phyloP scores from a whole-genome alignment of 345 rosid genomes.

The Eucalyptus cloeziana region DNA sequence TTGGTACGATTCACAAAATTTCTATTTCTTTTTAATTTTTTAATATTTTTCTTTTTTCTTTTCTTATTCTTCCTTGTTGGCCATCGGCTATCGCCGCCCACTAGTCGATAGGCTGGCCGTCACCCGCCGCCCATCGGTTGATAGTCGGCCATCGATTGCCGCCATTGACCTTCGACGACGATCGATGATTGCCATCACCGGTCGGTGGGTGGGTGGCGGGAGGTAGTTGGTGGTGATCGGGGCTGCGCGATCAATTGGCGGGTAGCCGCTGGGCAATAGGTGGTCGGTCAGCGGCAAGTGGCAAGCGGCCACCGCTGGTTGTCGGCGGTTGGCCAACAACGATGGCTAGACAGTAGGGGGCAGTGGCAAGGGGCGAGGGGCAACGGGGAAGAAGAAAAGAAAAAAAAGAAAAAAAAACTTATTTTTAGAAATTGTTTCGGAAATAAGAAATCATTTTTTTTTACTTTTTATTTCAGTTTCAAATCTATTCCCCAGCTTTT shows the following conservation, averaged over 20 bases:
- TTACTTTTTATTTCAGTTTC: rapidly evolving
- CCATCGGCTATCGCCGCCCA: rapidly evolving
- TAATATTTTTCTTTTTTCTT: too few species aligned
- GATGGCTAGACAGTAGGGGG: rapidly evolving
- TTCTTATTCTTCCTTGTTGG: too few species aligned
- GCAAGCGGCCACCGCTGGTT: rapidly evolving
- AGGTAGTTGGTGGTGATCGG: rapidly evolving
- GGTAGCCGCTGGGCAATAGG: rapidly evolving
- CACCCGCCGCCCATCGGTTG: rapidly evolving
- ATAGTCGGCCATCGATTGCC: rapidly evolving
- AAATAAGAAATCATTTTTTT: too few species aligned
- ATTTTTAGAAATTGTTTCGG: rapidly evolving
- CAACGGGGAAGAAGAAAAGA: too few species aligned
- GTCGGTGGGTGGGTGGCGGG: too few species aligned
- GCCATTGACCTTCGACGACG: too few species aligned
- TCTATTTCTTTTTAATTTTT: too few species aligned
- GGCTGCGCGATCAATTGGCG: rapidly evolving
- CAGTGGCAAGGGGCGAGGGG: rapidly evolving
- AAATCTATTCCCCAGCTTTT: rapidly evolving
- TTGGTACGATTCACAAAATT: too few species aligned
- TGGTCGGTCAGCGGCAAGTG: too few species aligned
- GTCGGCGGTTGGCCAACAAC: rapidly evolving
- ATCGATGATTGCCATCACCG: rapidly evolving
- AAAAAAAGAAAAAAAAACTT: too few species aligned
- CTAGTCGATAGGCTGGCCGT: rapidly evolving